Percentiles rank a stretch among this genome's conserved stretches.
These are phyloP conservation scores for Solanum pinnatisectum DNA, from an alignment of 257 asterid genomes.

Conservation along the genomic window DNA sequence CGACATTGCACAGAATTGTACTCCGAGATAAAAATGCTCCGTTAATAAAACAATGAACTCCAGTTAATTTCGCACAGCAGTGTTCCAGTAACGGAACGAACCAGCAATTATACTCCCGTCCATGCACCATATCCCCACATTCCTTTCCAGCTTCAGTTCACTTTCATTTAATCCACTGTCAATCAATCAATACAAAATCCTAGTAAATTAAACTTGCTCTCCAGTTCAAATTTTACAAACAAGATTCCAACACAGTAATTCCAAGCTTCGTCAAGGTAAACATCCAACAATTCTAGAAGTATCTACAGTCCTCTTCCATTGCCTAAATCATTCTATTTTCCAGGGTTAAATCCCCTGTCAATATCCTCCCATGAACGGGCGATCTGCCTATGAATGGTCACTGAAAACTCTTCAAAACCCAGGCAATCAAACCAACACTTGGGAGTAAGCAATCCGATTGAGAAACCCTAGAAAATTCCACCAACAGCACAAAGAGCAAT, in stretches of 20 bases:
- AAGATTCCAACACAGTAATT: not conserved
- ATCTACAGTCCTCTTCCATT: constrained; percentile 27
- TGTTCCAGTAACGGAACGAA: constrained; percentile 39
- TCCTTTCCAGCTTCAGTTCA: constrained; percentile 35
- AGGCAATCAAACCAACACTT: not conserved
- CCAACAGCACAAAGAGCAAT: not conserved
- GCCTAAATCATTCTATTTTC: not conserved
- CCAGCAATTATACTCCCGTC: constrained; percentile 31
- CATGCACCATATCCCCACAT: constrained; percentile 46
- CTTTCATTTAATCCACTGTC: not conserved
- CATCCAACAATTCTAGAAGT: not conserved
- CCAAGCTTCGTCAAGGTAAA: constrained; percentile 2
- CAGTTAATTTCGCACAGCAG: constrained; percentile 27
- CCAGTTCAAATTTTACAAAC: not conserved
- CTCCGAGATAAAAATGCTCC: constrained; percentile 9
- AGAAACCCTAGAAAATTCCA: constrained; percentile 1
- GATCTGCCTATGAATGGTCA: not conserved
- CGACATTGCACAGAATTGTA: constrained; percentile 66
- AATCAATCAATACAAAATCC: not conserved
- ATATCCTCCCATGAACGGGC: not conserved
- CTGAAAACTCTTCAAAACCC: not conserved
- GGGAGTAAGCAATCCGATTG: not conserved
- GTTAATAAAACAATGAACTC: constrained; percentile 18
- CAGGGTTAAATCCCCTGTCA: not conserved
- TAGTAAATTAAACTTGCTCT: not conserved